Evolutionary conservation across 2,329 filamentous ascomycete genomes (phyloP), one percentile per base, ranked within the genome.

Genomic region (Paecilomyces niveus): DNA sequence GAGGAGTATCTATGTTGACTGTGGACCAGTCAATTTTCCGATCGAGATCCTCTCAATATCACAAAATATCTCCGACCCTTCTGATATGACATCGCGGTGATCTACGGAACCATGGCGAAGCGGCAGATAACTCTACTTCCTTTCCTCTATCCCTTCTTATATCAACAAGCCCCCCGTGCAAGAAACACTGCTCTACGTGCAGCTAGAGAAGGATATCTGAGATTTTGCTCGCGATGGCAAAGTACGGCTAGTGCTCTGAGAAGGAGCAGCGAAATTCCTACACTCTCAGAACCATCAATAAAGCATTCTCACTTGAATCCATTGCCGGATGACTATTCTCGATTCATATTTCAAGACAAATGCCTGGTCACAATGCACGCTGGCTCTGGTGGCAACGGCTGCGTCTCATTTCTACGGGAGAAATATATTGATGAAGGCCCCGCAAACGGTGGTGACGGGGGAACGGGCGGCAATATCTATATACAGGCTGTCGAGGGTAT

Each of bases 361-460:
- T 92, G 92, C 57, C 84, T 85, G 7, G 75, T 97, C 29, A 89
- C 85, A 0, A 75, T 97, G 2, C 83, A 89, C 65, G 89, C 92
- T 18, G 94, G 94, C 8, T 77, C 81, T 1, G 94, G 94, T 26
- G 94, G 94, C 8, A 87, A 94, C 69, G 94, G 94, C 62, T 99
- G 94, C 70, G 90, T 97, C 55, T 94, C 94, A 0, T 99, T 97
- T 71, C 78, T 95, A 51, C 88, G 93, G 21, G 94, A 99, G 68
- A 93, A 93, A 62, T 97, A 89, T 74, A 81, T 97, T 31, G 85
- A 87, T 52, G 87, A 96, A 63, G 94, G 94, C 0, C 94, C 94
- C 10, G 85, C 94, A 9, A 97, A 99, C 73, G 94, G 94, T 54
- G 94, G 94, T 60, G 92, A 99, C 70, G 94, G 94, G 50, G 94